These are phyloP conservation scores for Theileria parva DNA, from an alignment of 169 alveolate genomes.

Conservation along the genomic window DNA sequence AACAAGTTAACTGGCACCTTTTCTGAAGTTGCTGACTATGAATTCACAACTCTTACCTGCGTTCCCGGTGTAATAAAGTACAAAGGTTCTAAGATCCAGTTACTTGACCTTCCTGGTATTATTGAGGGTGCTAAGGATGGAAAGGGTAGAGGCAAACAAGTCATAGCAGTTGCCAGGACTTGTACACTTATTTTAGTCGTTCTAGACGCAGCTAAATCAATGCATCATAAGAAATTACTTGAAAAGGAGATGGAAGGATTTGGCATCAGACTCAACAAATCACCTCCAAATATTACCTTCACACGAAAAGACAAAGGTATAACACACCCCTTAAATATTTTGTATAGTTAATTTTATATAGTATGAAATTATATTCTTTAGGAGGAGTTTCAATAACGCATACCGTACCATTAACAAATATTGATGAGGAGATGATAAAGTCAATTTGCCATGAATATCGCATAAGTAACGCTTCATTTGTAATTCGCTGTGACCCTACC, in stretches of 20 bases:
- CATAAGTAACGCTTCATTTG: conserved; percentile 90
- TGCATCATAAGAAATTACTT: conserved; percentile 89
- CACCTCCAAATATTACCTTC: conserved; percentile 88
- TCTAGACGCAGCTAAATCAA: conserved; percentile 92
- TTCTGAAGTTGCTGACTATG: conserved; percentile 98
- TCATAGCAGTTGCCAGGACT: conserved; percentile 97
- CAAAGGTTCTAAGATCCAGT: conserved; percentile 95
- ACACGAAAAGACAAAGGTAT: conserved; percentile 75
- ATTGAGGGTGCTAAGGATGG: conserved; percentile 97
- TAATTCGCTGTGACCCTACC: conserved; percentile 92
- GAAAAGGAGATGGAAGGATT: conserved; percentile 96
- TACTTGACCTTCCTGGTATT: conserved; percentile 95
- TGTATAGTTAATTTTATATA: not conserved
- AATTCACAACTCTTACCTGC: conserved; percentile 98
- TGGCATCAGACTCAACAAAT: conserved; percentile 93
- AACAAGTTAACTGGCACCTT: conserved; percentile 94
- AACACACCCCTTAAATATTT: not conserved
- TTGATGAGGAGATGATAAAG: conserved; percentile 78
- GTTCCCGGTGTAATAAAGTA: conserved; percentile 94
- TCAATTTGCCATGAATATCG: conserved; percentile 90
- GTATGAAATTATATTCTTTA: conserved; percentile 39
- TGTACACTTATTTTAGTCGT: conserved; percentile 92
- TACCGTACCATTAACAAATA: conserved; percentile 81
- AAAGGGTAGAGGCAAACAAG: conserved; percentile 97
- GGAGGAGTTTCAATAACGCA: conserved; percentile 80